Base-by-base conservation (phyloP, 768 basidiomycete species). In the Boletus rubropictus region DNA sequence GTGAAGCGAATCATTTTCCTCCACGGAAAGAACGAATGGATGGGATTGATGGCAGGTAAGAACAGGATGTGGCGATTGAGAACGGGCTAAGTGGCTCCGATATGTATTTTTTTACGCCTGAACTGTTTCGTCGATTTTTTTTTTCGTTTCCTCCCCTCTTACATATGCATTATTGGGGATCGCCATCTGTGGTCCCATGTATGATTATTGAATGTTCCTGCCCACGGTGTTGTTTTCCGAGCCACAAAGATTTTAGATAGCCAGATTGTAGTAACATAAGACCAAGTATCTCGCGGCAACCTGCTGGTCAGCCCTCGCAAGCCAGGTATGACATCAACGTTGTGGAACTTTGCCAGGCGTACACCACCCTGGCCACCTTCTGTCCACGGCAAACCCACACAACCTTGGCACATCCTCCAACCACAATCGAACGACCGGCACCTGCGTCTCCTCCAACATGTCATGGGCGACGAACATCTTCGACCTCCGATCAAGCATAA, bases 31-130 rank as follows among this genome's bases (percentile, higher is more conserved):
- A 62, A 67, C 39, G 57, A 78, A 8, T 76, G 84, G 61, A 66
- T 73, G 46, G 84, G 84, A 7, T 62, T 86, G 48, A 62, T 61
- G 39, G 72, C 74, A 43, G 74, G 75, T 2, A 74, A 69, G 55
- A 72, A 76, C 28, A 83, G 84, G 7, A 70, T 78, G 64, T 85
- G 81, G 79, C 78, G 83, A 64, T 73, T 86, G 59, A 83, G 77
- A 64, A 75, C 79, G 32, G 69, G 63, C 17, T 58, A 43, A 67
- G 49, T 37, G 60, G 17, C 1, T 34, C 42, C 12, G 0, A 38
- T 34, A 20, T 20, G 24, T 21, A 42, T 52, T 27, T 31, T 21
- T 24, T 38, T 7, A 32, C 17, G 7, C 10, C 10, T 36, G 20
- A 14, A 11, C 22, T 22, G 22, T 41, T 34, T 48, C 36, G 17